These are phyloP conservation scores for Macrophomina phaseolina DNA, from an alignment of 2,329 filamentous ascomycete genomes.

Conservation along the genomic window DNA sequence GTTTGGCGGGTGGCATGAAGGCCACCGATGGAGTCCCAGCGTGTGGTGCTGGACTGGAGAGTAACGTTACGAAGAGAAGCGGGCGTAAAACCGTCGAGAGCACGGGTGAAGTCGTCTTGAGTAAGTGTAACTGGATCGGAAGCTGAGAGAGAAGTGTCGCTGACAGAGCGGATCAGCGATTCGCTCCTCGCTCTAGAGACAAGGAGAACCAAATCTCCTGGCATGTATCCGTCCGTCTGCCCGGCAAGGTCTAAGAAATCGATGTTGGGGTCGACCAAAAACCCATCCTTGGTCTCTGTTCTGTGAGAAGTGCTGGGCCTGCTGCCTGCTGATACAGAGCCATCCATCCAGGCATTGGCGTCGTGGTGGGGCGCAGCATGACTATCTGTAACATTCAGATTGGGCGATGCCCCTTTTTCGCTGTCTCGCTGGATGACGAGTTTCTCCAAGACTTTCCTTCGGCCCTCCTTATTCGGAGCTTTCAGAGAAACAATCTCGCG, in stretches of 20 bases:
- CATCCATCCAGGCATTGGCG: slow-evolving; percentile 73
- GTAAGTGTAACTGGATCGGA: slow-evolving; percentile 63
- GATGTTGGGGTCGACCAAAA: slow-evolving; percentile 75
- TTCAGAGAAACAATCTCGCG: slow-evolving; percentile 89
- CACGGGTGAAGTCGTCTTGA: slow-evolving; percentile 78
- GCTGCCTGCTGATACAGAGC: slow-evolving; percentile 52
- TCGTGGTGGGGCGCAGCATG: not conserved
- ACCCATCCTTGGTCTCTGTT: slow-evolving; percentile 54
- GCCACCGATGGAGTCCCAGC: slow-evolving; percentile 90
- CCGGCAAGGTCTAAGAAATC: slow-evolving; percentile 94
- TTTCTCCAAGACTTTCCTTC: slow-evolving; percentile 81
- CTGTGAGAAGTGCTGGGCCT: slow-evolving; percentile 44
- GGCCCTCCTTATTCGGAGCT: slow-evolving; percentile 89
- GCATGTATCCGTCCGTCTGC: slow-evolving; percentile 97
- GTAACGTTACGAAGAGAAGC: slow-evolving; percentile 94
- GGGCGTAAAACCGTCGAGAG: slow-evolving; percentile 90
- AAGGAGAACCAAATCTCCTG: slow-evolving; percentile 85
- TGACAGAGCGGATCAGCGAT: slow-evolving; percentile 83
- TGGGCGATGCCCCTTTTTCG: not conserved
- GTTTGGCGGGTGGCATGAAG: slow-evolving; percentile 84
- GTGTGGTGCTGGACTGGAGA: slow-evolving; percentile 88
- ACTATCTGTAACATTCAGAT: slow-evolving; percentile 29
- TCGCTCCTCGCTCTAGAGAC: slow-evolving; percentile 89
- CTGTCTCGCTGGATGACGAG: slow-evolving; percentile 53
- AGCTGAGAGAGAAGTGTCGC: slow-evolving; percentile 38